Evolutionary conservation across 306 rosid genomes (phyloP).

Genomic region (Oemleria cerasiformis): DNA sequence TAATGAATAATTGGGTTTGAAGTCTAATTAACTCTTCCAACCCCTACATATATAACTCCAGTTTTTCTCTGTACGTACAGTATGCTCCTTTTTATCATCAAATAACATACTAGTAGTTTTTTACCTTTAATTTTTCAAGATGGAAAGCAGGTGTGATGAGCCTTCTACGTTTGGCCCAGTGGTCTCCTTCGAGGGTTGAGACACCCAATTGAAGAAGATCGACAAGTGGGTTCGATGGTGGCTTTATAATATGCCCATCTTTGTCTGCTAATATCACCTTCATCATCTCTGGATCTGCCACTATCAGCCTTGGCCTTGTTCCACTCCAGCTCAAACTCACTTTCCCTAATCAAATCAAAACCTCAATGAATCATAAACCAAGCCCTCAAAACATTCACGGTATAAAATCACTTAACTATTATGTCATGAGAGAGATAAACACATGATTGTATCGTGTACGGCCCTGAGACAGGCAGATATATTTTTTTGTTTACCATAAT

Average conservation of each 20-base stretch:
- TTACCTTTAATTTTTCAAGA: constrained; percentile 43
- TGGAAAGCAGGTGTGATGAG: constrained; percentile 43
- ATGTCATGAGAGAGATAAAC: too few relatives aligned
- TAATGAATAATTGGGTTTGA: too few relatives aligned
- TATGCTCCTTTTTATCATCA: too few relatives aligned
- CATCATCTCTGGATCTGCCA: constrained; percentile 33
- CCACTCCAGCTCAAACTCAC: constrained; percentile 36
- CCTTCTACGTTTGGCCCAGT: constrained; percentile 43
- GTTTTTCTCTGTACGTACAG: too few relatives aligned
- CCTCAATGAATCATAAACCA: not conserved
- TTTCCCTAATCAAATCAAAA: constrained; percentile 27
- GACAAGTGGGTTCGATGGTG: constrained; percentile 38
- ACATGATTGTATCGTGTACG: too few relatives aligned
- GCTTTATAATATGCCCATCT: constrained; percentile 28
- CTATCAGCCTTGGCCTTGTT: constrained; percentile 38
- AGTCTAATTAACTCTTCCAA: too few relatives aligned
- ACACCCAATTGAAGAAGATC: constrained; percentile 37
- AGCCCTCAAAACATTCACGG: too few relatives aligned
- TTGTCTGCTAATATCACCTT: constrained; percentile 33
- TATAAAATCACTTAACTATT: too few relatives aligned
- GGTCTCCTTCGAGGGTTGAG: constrained; percentile 37
- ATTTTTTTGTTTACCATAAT: constrained; percentile 30
- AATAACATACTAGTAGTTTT: not conserved
- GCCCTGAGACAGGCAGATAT: not conserved
- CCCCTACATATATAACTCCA: too few relatives aligned